These are phyloP conservation scores for Yueomyces sp. DNA, from an alignment of 1,139 yeast genomes.

Conservation along the genomic window DNA sequence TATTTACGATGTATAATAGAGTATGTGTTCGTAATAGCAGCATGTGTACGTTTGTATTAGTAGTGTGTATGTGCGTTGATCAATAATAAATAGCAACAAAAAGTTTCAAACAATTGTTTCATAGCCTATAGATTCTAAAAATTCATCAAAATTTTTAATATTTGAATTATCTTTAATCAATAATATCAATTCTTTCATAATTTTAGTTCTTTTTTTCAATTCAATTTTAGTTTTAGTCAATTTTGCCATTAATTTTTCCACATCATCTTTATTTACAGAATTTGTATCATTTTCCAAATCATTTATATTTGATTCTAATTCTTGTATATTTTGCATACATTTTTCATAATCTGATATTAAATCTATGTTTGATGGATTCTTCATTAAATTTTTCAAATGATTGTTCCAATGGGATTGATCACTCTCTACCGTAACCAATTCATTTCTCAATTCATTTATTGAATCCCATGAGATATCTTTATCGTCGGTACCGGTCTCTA, in stretches of 20 bases:
- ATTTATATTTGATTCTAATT: constrained; percentile 2
- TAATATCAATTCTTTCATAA: constrained; percentile 3
- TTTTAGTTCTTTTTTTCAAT: constrained; percentile 3
- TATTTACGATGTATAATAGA: too few relatives aligned
- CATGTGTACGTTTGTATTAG: too few relatives aligned
- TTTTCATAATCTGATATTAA: not conserved
- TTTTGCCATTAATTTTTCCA: constrained; percentile 1
- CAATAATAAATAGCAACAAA: too few relatives aligned
- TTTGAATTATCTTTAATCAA: constrained; percentile 6
- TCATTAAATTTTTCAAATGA: constrained; percentile 1
- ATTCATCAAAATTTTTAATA: constrained; percentile 6
- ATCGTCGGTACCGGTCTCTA: not conserved
- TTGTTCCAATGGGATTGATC: constrained; percentile 1
- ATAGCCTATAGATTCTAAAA: constrained; percentile 4
- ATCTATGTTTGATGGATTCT: constrained; percentile 5
- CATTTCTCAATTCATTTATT: constrained; percentile 6
- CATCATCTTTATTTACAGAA: constrained; percentile 1
- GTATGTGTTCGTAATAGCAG: too few relatives aligned
- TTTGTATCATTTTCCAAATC: constrained; percentile 2
- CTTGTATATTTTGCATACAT: not conserved
- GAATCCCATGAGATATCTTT: constrained; percentile 3
- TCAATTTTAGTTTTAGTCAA: constrained; percentile 5
- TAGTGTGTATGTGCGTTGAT: too few relatives aligned
- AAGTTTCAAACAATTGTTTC: not conserved
- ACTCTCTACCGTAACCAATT: constrained; percentile 4